Evolutionary conservation across 441 rosid genomes (phyloP), one percentile per base, ranked within the genome.

Genomic region (Pelargonium australe): DNA sequence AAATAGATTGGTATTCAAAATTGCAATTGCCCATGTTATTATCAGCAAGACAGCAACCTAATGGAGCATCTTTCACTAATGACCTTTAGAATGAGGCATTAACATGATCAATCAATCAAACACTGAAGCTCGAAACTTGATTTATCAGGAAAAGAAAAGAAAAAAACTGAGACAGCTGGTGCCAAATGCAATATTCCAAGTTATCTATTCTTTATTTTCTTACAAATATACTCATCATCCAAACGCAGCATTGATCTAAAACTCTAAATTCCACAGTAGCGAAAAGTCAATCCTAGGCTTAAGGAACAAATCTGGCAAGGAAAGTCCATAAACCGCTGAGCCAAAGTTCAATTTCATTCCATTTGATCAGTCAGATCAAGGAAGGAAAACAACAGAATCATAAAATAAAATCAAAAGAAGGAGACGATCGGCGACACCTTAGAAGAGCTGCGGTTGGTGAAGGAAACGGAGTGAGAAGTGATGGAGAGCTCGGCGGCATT

Each of bases 401-500:
- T 11, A 14, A 44, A 41, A 41, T 4, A 7, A 31, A 31, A 8
- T 43, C 28, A 1, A 31, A 31, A 63, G 64, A 25, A 12, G 2
- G n/a, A 2, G 4, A 31, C 69, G 65, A 68, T 68, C 44, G 19
- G 58, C 57, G 23, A 43, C 64, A 94, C 96, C 94, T 90, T 73
- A 37, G 93, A 81, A 58, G 92, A 81, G 34, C 64, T 23, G 45
- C 3, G 63, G 70, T 72, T 53, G 16, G 88, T 63, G 81, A 86
- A 89, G 71, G 83, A 80, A 34, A 91, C 85, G 45, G 88, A 78
- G 14, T 74, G 77, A 20, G 73, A 16, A 62, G 72, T 61, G 81
- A 95, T 49, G 58, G 86, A 64, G 72, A 95, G 89, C 13, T 95
- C 97, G 71, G 95, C 96, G 2, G 97, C 97, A 79, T 95, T 95